Evolutionary conservation across 2,329 filamentous ascomycete species (phyloP), one percentile per base, ranked within the genome.

Genomic region (Phyllachora maydis): DNA sequence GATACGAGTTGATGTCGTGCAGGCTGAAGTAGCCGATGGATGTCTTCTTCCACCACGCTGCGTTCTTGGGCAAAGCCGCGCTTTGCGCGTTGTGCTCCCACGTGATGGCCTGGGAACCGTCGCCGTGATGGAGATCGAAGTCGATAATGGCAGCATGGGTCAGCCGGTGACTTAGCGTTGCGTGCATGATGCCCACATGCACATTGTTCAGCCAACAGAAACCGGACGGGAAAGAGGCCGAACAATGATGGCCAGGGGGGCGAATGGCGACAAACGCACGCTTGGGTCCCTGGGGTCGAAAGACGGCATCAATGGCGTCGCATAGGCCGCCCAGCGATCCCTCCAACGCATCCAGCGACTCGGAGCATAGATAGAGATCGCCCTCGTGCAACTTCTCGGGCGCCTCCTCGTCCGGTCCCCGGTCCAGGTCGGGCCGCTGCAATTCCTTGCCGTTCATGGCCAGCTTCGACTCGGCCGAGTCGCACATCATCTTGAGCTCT

Each of bases 141-240:
- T 92, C 82, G 32, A 91, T 68, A 30, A 91, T 95, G 8, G 81
- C 88, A 0, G 83, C 85, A 44, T 98, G 88, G 0, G 85, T 95
- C 14, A 95, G 52, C 1, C 76, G 82, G 40, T 98, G 76, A 18
- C 63, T 65, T 31, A 85, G 66, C 11, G 79, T 72, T 8, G 73
- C 85, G 44, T 98, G 78, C 45, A 90, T 77, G 33, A 98, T 92
- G 1, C 85, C 88, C 12, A 98, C 79, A 41, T 95, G 85, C 1
- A 98, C 82, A 41, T 98, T 98, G 46, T 98, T 98, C 23, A 98
- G 53, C 85, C 88, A 98, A 51, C 88, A 98, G 42, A 98, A 98
- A 0, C 88, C 88, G 3, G 85, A 93, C 1, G 88, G 88, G 36
- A 75, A 73, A 23, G 75, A 67, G 4, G 79, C 68, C 3, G 85